Evolutionary conservation across 2,329 filamentous ascomycete genomes (phyloP), one percentile per base, ranked within the genome.

Genomic region (Alternaria novae-zelandiae): DNA sequence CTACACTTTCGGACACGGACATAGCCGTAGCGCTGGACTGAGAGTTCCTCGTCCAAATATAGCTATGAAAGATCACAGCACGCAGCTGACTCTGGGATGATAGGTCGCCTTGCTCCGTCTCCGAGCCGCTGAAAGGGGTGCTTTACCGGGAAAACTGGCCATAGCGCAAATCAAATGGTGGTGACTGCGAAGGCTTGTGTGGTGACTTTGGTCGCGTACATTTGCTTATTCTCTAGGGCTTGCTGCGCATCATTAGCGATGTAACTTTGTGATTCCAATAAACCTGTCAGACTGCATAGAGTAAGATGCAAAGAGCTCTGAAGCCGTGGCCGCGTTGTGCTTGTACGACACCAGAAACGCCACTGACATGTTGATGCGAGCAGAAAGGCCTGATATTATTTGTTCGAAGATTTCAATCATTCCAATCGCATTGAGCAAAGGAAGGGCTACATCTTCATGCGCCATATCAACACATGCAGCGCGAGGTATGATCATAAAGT

Each of bases 1-100:
- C 70, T 83, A 13, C 80, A 81, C 0, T 62, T 75, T 1, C 77
- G 81, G 20, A 13, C 13, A 53, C 13, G 20, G 5, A 15, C 5
- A 53, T n/a, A 6, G 28, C 13, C 20, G 9, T 41, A 41, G 13
- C 12, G 20, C 28, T 53, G 13, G 6, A 6, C 12, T n/a, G 8
- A n/a, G 17, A 21, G 3, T 36, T 5, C 17, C 15, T 11, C 36
- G 36, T 17, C 36, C 36, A n/a, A 41, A 3, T 41, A 41, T 17
- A 41, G 36, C 36, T 17, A 41, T 41, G 9, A 17, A 9, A 17
- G 9, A 17, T 41, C 36, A 41, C 17, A 17, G 9, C 36, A 41
- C 9, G 36, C 36, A 17, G 36, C 36, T 41, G 36, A 17, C 36
- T 1, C 15, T 0, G 36, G 15, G 8, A 41, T 17, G 9, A 11